These are phyloP conservation scores for Crithidia thermophila DNA, from an alignment of 208 protist species.

Conservation along the genomic window DNA sequence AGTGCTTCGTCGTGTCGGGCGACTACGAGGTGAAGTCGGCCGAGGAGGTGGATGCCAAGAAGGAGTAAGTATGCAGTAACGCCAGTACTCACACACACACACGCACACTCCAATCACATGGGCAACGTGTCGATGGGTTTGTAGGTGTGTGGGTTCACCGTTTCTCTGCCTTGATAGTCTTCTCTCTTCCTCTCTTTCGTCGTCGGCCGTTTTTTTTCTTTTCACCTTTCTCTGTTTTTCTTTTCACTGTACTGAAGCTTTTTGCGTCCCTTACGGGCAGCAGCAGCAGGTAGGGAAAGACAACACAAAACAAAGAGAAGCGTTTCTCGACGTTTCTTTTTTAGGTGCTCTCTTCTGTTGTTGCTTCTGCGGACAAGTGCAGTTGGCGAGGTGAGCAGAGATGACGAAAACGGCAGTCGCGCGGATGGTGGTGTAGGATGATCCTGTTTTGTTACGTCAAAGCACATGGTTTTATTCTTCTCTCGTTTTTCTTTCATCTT, in stretches of 20 bases:
- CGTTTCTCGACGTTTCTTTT: not conserved
- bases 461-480: conserved; percentile 15
- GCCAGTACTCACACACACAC: not conserved
- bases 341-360: not conserved
- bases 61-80: conserved; percentile 26
- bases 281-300: not conserved
- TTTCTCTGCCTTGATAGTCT: not conserved
- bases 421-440: not conserved
- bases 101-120: too few species aligned
- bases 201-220: not conserved
- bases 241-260: not conserved
- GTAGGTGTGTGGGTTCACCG: not conserved
- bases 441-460: conserved; percentile 12
- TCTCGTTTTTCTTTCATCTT: conserved; percentile 13
- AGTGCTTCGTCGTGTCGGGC: conserved; percentile 97
- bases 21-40: conserved; percentile 80
- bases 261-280: not conserved
- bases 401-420: not conserved
- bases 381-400: not conserved
- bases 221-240: conserved; percentile 4
- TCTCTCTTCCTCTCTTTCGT: conserved; percentile 7
- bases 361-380: not conserved
- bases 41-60: conserved; percentile 68
- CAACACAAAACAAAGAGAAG: not conserved
- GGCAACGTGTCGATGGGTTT: not conserved